Evolutionary conservation across 148 eudicot species (phyloP).

Genomic region (Polygonum aviculare): DNA sequence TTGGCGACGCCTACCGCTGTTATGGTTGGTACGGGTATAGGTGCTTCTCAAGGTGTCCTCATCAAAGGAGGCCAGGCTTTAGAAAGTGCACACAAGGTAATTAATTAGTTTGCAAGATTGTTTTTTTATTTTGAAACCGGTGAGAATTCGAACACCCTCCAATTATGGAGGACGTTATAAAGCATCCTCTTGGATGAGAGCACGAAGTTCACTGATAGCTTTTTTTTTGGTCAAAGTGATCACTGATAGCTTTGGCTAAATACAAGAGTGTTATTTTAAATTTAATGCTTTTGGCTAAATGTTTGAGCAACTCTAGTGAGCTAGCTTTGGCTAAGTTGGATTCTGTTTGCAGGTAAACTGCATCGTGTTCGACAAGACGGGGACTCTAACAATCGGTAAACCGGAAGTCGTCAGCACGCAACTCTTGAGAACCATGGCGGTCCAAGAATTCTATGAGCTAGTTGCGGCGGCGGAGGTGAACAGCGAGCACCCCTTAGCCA

Average conservation of each 20-base stretch:
- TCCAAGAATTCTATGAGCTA: constrained; percentile 59
- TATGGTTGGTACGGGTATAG: constrained; percentile 98
- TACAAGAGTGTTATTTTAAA: background rate
- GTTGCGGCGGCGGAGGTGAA: constrained; percentile 89
- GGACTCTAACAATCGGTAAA: constrained; percentile 87
- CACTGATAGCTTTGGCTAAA: too few species aligned
- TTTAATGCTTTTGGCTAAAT: background rate
- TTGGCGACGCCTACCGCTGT: constrained; percentile 98
- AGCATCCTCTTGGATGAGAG: too few species aligned
- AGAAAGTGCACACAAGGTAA: constrained; percentile 82
- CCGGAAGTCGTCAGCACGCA: constrained; percentile 69
- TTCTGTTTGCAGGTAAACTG: constrained; percentile 61
- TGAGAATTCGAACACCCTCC: too few species aligned
- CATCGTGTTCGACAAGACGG: constrained; percentile 96
- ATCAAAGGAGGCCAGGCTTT: constrained; percentile 98
- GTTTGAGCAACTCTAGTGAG: background rate
- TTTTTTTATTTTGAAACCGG: too few species aligned
- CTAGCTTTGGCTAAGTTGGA: background rate
- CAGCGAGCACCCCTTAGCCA: constrained; percentile 93
- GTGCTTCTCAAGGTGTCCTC: constrained; percentile 95
- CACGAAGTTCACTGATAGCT: too few species aligned
- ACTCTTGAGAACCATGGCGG: constrained; percentile 51
- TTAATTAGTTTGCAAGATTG: too few species aligned
- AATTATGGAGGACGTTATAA: too few species aligned
- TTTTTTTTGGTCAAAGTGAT: too few species aligned